Conservation (phyloP, 129 eudicot species). For the Flaveria linearis region DNA sequence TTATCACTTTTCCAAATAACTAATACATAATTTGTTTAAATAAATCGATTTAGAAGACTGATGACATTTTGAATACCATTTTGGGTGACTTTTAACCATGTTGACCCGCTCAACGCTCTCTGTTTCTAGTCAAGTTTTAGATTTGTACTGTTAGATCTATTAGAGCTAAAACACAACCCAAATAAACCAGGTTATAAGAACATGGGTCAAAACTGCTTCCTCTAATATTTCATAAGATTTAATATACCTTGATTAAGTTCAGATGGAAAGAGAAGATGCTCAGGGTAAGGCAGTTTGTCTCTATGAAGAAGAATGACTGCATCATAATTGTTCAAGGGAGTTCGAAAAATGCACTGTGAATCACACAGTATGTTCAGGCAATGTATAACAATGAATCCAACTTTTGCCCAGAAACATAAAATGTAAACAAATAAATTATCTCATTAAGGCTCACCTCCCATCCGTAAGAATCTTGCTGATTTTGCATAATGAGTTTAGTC, state of each 20-base stretch:
- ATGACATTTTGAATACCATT: neutral
- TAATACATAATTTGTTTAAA: neutral
- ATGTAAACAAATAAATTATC: neutral
- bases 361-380: neutral
- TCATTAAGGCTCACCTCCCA: conserved; percentile 75
- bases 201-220: too few relatives aligned
- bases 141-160: neutral
- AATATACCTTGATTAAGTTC: too few relatives aligned
- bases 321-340: too few relatives aligned
- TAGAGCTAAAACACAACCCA: neutral
- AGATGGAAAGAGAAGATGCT: too few relatives aligned
- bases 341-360: conserved; percentile 82
- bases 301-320: too few relatives aligned
- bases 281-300: too few relatives aligned
- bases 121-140: neutral
- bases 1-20: neutral
- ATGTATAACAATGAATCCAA: conserved; percentile 6
- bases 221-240: too few relatives aligned
- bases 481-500: conserved; percentile 63
- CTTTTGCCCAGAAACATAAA: neutral
- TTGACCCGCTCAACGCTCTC: neutral
- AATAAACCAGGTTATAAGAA: too few relatives aligned
- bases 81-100: neutral
- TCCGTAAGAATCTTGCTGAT: conserved; percentile 60
- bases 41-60: neutral